Evolutionary conservation across 371 early-diverging fungal species (phyloP).

Genomic region (Haplosporangium sp.): DNA sequence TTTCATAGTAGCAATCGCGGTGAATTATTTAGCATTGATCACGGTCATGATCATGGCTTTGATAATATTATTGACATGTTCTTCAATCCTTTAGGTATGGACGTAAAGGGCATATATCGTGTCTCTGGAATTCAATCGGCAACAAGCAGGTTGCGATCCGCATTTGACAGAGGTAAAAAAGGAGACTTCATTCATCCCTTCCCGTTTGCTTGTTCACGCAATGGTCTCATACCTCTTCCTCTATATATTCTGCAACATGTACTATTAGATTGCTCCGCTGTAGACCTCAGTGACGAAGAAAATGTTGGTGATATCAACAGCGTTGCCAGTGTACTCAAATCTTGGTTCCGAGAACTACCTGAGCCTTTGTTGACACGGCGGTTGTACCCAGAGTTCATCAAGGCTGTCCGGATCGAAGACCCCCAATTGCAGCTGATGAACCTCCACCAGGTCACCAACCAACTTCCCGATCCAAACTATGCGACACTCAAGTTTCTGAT

Average conservation of each 20-base stretch:
- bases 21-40: no score
- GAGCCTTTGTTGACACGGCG: constrained; percentile 81
- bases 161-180: constrained; percentile 74
- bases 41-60: neutral
- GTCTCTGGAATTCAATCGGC: constrained; percentile 79
- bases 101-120: constrained; percentile 85
- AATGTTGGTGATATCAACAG: constrained; percentile 79
- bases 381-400: constrained; percentile 72
- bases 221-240: neutral
- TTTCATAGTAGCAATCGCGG: neutral
- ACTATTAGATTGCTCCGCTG: constrained; percentile 66
- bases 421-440: constrained; percentile 67
- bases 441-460: constrained; percentile 74
- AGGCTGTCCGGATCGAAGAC: constrained; percentile 77
- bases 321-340: constrained; percentile 86
- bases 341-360: constrained; percentile 92
- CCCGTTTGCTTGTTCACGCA: neutral
- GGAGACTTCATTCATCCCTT: no score
- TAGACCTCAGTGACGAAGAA: constrained; percentile 69
- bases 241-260: no score
- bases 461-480: constrained; percentile 81
- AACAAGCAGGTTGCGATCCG: constrained; percentile 73
- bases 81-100: constrained; percentile 56
- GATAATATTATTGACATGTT: neutral
- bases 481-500: constrained; percentile 79